Conservation (phyloP, 345 rosid species). For the Melaleuca quinquenervia region DNA sequence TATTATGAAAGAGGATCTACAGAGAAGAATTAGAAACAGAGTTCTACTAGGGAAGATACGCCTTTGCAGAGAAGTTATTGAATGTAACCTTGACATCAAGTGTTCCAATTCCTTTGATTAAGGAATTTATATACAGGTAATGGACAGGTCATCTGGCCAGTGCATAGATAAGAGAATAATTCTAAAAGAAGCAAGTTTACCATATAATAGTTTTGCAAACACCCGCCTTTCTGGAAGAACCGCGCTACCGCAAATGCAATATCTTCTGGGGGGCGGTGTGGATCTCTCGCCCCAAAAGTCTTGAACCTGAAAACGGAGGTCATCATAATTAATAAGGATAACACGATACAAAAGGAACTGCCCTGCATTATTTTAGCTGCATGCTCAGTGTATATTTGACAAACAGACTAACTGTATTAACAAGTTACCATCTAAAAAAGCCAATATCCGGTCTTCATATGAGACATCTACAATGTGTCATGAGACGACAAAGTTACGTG, state of each 20-base stretch:
- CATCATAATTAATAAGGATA: background rate
- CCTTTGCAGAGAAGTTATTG: background rate
- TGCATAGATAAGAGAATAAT: background rate
- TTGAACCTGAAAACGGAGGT: constrained; percentile 49
- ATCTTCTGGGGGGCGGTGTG: constrained; percentile 89
- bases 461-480: background rate
- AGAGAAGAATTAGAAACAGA: background rate
- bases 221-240: constrained; percentile 88
- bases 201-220: constrained; percentile 88
- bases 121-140: background rate
- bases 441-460: background rate
- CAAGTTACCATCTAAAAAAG: background rate
- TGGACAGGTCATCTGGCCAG: background rate
- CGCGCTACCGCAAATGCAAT: constrained; percentile 84
- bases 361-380: background rate
- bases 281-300: constrained; percentile 80
- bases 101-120: background rate
- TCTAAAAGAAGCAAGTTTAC: constrained; percentile 19
- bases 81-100: background rate
- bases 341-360: background rate
- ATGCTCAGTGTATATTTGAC: background rate
- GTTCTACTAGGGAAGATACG: background rate
- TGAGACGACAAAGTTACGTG: background rate
- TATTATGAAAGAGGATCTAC: background rate
- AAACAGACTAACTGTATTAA: background rate